A percentile compares a stretch with the other conserved stretches of the same genome.
These are phyloP conservation scores for Pleurotus tuoliensis DNA, from an alignment of 768 basidiomycete genomes.

Conservation along the genomic window DNA sequence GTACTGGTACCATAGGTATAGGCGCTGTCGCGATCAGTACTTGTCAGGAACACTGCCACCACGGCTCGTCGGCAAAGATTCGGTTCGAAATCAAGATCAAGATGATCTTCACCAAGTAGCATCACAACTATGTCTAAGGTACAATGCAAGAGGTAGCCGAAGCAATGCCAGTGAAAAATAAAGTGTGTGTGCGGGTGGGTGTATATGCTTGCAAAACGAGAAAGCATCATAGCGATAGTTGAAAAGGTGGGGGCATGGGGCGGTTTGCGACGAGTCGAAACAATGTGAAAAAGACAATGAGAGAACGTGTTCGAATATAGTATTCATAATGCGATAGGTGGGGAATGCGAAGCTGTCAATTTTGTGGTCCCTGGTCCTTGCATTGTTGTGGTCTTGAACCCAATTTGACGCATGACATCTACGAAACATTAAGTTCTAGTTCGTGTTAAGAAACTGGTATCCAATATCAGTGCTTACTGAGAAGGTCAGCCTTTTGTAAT, in stretches of 20 bases:
- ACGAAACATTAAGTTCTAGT: neutral
- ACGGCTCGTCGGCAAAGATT: neutral
- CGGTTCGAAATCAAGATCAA: neutral
- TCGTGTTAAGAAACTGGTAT: neutral
- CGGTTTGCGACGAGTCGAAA: conserved; percentile 5
- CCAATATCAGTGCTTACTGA: conserved; percentile 35
- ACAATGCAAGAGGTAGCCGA: conserved; percentile 36
- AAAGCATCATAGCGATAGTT: conserved; percentile 12
- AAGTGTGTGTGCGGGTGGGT: conserved; percentile 26
- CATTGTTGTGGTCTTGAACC: conserved; percentile 82
- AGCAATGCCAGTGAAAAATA: conserved; percentile 18
- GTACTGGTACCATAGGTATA: neutral
- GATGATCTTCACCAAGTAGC: conserved; percentile 7
- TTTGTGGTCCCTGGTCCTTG: conserved; percentile 50
- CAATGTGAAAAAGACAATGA: conserved; percentile 18
- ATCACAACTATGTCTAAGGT: conserved; percentile 36
- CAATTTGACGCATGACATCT: conserved; percentile 78
- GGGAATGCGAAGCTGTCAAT: conserved; percentile 36
- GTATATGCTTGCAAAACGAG: conserved; percentile 26
- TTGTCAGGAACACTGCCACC: conserved; percentile 1
- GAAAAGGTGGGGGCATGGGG: conserved; percentile 2
- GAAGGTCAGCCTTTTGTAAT: conserved; percentile 80
- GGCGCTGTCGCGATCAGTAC: neutral
- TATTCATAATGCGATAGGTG: conserved; percentile 31
- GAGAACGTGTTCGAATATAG: conserved; percentile 20